Evolutionary conservation across 139 green algal species (phyloP).

Genomic region (Tetraselmis striata): DNA sequence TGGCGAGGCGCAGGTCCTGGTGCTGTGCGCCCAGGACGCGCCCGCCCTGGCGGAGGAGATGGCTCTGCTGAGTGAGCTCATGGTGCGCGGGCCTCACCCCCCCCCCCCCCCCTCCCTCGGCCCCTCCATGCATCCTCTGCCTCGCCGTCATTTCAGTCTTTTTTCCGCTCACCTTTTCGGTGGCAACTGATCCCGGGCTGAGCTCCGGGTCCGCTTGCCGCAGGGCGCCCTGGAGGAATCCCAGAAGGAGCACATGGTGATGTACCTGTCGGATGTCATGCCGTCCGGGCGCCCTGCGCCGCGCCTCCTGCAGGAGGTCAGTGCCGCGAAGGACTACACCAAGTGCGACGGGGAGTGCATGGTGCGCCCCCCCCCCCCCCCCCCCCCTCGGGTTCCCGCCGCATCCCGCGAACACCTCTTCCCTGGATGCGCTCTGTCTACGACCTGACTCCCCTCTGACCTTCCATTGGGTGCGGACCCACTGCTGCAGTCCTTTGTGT

Average conservation of each 20-base stretch:
- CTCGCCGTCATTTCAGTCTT: no score
- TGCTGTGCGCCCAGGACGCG: not conserved
- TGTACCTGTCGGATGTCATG: not conserved
- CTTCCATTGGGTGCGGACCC: no score
- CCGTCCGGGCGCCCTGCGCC: no score
- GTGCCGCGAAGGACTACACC: not conserved
- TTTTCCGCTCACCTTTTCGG: no score
- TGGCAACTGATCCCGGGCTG: no score
- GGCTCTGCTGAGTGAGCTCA: not conserved
- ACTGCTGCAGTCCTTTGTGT: not conserved
- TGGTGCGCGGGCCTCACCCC: no score
- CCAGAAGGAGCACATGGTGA: not conserved
- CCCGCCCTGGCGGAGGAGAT: not conserved
- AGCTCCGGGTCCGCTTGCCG: no score
- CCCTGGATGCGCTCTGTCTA: no score
- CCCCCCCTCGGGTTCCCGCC: no score
- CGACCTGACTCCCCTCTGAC: no score
- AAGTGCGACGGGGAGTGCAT: not conserved
- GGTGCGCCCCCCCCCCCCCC: not conserved
- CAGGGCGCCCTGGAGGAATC: not conserved
- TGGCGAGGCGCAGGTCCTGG: not conserved
- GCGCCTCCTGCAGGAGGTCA: not conserved
- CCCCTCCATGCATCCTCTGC: no score
- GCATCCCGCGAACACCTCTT: no score
- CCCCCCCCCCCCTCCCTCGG: not conserved